Conservation (phyloP, 2,329 filamentous ascomycete genomes). For the Aspergillus tubingensis region DNA sequence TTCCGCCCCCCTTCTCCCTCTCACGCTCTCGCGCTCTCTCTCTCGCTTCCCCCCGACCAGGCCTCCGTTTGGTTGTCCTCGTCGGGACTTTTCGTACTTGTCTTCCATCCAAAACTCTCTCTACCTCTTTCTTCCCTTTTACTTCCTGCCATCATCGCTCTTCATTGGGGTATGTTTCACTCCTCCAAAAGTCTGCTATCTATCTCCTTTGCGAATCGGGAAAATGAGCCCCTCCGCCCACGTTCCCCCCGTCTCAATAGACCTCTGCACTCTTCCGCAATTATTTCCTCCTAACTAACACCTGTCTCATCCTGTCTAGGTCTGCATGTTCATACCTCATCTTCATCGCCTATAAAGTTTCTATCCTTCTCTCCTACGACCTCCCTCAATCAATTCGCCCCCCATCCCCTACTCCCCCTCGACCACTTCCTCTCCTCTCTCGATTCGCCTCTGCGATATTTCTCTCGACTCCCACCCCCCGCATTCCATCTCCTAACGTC, state of each 20-base stretch:
- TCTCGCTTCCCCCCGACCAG: neutral
- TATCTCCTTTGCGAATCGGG: constrained; percentile 17
- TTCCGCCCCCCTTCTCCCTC: neutral
- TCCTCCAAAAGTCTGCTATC: neutral
- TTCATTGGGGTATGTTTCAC: constrained; percentile 22
- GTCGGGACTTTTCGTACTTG: neutral
- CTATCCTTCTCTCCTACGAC: neutral
- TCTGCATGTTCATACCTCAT: constrained; percentile 16
- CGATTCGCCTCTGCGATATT: no score
- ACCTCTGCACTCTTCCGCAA: constrained; percentile 14
- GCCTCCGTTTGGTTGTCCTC: constrained; percentile 5
- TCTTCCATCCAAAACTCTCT: neutral
- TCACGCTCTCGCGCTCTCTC: no score
- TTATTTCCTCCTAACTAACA: constrained; percentile 16
- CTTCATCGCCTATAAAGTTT: constrained; percentile 15
- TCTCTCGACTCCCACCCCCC: neutral
- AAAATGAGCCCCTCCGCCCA: constrained; percentile 24
- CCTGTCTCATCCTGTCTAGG: constrained; percentile 15
- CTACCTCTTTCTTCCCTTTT: neutral
- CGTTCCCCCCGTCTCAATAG: constrained; percentile 15
- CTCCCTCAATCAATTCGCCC: constrained; percentile 1
- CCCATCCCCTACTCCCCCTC: constrained; percentile 1
- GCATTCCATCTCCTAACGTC: neutral
- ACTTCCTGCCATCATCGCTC: constrained; percentile 9
- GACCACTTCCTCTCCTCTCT: constrained; percentile 1